Percentiles rank a stretch among this genome's conserved stretches.
phyloP scores from a whole-genome alignment of 768 basidiomycete species.

The Lactifluus hygrophoroides region DNA sequence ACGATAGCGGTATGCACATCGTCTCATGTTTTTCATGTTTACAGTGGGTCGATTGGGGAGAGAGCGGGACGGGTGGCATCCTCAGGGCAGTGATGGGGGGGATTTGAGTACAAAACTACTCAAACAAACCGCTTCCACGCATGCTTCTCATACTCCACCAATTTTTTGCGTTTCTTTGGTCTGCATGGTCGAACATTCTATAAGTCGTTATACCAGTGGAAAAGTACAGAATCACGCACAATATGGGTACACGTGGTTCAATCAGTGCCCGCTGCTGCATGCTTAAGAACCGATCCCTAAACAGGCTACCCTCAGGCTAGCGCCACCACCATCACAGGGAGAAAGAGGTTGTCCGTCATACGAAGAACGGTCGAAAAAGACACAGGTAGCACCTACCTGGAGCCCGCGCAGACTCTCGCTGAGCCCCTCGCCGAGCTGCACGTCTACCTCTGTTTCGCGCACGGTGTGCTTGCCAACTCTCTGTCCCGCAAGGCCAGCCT shows the following conservation, averaged over 20 bases:
- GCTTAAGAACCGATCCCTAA: constrained; percentile 81
- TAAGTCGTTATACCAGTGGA: neutral
- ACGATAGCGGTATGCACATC: neutral
- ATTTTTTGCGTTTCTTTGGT: constrained; percentile 44
- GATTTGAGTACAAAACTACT: neutral
- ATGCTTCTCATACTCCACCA: constrained; percentile 68
- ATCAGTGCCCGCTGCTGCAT: constrained; percentile 81
- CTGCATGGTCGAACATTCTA: constrained; percentile 26
- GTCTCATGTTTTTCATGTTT: neutral
- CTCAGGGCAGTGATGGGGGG: neutral
- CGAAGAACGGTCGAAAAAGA: neutral
- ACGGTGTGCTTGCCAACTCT: constrained; percentile 76
- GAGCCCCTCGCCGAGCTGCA: constrained; percentile 87
- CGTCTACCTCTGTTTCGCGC: constrained; percentile 58
- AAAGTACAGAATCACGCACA: constrained; percentile 39
- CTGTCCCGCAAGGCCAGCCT: constrained; percentile 59
- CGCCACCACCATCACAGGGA: neutral
- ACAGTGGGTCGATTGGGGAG: neutral
- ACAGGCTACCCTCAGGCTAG: constrained; percentile 90
- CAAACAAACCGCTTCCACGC: constrained; percentile 62
- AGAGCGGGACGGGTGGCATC: neutral
- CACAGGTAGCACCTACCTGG: constrained; percentile 46
- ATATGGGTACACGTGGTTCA: constrained; percentile 74
- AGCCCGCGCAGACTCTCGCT: constrained; percentile 75
- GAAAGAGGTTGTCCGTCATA: neutral